Base-by-base conservation (phyloP, 1,139 yeast species). In the Pichiaceae sp. region DNA sequence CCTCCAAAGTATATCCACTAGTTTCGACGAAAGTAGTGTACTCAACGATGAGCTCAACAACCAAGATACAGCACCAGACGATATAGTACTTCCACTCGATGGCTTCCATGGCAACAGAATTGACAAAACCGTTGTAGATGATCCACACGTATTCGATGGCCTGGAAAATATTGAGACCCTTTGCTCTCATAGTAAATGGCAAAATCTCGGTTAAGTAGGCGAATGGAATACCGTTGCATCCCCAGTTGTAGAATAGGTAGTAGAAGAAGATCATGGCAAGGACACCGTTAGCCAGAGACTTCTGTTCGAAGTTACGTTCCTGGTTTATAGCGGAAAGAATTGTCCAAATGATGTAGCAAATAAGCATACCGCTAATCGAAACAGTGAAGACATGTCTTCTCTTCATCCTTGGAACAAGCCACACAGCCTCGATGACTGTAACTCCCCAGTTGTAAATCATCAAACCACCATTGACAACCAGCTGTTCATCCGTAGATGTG, bases 1-100 rank as follows among this genome's bases (percentile, higher is more conserved):
- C 33, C 36, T 75, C 81, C 51, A 75, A 59, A 15, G 75, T 59
- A 41, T 76, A 59, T 33, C 74, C 73, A n/a, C 75, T 69, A 11
- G 79, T 73, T 56, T 75, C 81, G 27, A 79, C 79, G 54, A 68
- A 73, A 56, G 70, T 75, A 63, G 78, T 69, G 29, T 32, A 32
- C 11, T 15, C 35, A 17, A 32, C n/a, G 36, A 77, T 77, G 44
- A 62, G 44, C 19, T 82, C 79, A 20, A 76, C 60, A 62, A 75
- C 59, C 25, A 52, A 31, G 38, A 53, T 47, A 21, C 35, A 32
- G 35, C 35, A 32, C 63, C 57, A 75, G 36, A 77, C 78, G 45
- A 62, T 45, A 47, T 60, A 63, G 38, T 57, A 57, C 31, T 54
- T 63, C 60, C 60, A 59, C 27, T 59, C 60, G 17, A 60, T 53